phyloP scores from a whole-genome alignment of 192 early-diverging fungal species.

The Coemansia sp. region DNA sequence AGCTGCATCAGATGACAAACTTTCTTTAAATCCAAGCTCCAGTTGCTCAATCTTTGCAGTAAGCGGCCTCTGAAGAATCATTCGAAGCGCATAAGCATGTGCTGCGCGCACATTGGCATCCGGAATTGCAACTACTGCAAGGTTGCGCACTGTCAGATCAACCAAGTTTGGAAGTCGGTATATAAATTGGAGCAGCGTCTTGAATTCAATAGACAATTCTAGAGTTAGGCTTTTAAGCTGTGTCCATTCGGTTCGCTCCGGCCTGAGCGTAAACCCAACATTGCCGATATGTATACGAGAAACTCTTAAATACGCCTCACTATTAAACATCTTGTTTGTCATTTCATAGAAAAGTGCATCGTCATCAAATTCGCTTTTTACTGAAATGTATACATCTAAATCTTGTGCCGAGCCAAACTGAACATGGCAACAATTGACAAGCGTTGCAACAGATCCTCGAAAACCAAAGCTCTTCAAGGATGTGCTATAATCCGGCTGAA shows the following conservation, averaged over 20 bases:
- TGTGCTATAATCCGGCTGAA: neutral
- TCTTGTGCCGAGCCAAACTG: neutral
- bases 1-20: neutral
- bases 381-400: neutral
- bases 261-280: neutral
- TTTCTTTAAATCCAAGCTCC: neutral
- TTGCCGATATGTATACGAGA: neutral
- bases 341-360: neutral
- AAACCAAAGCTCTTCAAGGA: neutral
- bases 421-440: neutral
- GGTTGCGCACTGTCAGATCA: neutral
- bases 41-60: neutral
- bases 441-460: neutral
- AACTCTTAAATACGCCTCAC: neutral
- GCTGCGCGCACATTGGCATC: neutral
- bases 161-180: neutral
- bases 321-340: neutral
- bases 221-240: neutral
- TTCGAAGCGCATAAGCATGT: neutral
- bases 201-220: neutral
- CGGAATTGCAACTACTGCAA: neutral
- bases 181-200: neutral
- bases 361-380: neutral
- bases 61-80: neutral
- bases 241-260: neutral